A percentile compares a stretch with the other conserved stretches of the same genome.
phyloP scores from a whole-genome alignment of 345 rosid genomes.

The Citropsis articulata region DNA sequence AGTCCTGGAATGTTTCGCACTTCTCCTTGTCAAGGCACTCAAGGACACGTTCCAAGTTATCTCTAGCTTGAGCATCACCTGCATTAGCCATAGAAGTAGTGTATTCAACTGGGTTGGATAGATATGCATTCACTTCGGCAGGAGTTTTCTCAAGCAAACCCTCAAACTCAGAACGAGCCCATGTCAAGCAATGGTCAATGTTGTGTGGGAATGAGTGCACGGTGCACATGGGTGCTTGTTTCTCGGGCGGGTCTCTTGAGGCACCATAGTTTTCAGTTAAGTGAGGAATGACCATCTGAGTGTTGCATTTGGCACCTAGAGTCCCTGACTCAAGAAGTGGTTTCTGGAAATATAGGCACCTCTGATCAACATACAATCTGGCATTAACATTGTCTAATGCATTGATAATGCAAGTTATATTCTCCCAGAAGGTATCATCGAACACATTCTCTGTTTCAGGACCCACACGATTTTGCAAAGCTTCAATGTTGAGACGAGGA shows the following conservation, averaged over 20 bases:
- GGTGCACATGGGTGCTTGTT: conserved; percentile 99
- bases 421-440: conserved; percentile 91
- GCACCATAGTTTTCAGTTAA: conserved; percentile 98
- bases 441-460: conserved; percentile 93
- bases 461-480: conserved; percentile 94
- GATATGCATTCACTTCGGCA: conserved; percentile 89
- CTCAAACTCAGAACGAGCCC: conserved; percentile 99
- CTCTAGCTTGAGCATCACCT: conserved; percentile 98
- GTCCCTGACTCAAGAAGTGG: conserved; percentile 99
- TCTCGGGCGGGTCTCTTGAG: conserved; percentile 99
- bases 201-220: conserved; percentile 99
- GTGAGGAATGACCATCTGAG: conserved; percentile 98
- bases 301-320: conserved; percentile 96
- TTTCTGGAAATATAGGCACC: conserved; percentile 97
- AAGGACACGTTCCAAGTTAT: conserved; percentile 77
- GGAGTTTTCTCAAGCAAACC: conserved; percentile 98
- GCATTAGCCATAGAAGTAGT: conserved; percentile 63
- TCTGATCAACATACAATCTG: conserved; percentile 92
- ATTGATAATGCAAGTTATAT: conserved; percentile 73
- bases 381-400: conserved; percentile 97
- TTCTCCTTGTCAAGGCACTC: conserved; percentile 92
- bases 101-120: conserved; percentile 76
- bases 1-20: conserved; percentile 86
- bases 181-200: conserved; percentile 96
- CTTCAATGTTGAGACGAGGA: conserved; percentile 69